Evolutionary conservation across 2,329 filamentous ascomycete genomes (phyloP), one percentile per base, ranked within the genome.

Genomic region (Paraphoma chrysanthemicola): DNA sequence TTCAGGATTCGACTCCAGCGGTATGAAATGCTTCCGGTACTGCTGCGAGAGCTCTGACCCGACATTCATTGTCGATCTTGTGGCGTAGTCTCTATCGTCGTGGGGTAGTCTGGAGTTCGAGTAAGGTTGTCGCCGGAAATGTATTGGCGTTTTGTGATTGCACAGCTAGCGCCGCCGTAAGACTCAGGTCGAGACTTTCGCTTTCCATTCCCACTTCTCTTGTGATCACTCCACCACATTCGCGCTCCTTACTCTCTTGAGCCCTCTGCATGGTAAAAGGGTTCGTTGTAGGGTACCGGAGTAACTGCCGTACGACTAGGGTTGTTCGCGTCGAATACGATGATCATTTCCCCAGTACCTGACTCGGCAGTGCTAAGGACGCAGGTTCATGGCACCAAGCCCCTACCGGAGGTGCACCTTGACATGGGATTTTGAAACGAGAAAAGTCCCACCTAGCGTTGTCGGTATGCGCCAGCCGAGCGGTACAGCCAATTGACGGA

Each of bases 1-100:
- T 78, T 92, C 88, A 0, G 95, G 93, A 81, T 97, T 97, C 67
- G 88, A 88, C 75, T 88, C 86, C 9, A 74, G 67, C 3, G 71
- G 71, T 17, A 71, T 68, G 56, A 71, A 73, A 48, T 71, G 64
- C 41, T 72, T 73, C 44, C 53, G 60, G 31, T 59, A 60, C 4
- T 8, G 11, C 8, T 42, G 39, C 39, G 39, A 42, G 16, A n/a
- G 39, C 10, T 16, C n/a, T 42, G 16, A 17, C 4, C 8, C 8
- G 11, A 9, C n/a, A 7, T 9, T 17, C 39, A 42, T 42, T 42
- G 12, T n/a, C 33, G 33, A 10, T 36, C 33, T 36, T 36, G 2
- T 23, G 23, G 23, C 23, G 23, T 23, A 23, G 23, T 23, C 23
- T 5, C 23, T 23, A 23, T 23, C 23, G 23, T 23, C 23, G 23